Conservation (phyloP, 108 stramenopile genomes). For the Nitzschia sp. region DNA sequence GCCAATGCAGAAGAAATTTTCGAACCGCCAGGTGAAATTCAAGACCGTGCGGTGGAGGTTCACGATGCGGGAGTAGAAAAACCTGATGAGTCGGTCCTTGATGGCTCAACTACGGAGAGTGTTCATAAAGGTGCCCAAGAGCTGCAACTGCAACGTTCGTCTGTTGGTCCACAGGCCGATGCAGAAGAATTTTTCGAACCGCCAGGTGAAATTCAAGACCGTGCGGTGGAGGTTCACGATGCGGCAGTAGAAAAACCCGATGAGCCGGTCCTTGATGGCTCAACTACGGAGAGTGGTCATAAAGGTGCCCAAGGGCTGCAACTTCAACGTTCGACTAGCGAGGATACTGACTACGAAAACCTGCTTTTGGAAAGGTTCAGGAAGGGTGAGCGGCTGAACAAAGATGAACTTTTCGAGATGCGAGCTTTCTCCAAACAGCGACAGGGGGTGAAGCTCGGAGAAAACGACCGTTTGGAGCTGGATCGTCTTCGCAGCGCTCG, state of each 20-base stretch:
- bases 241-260: not conserved
- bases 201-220: not conserved
- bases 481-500: not conserved
- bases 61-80: too few relatives aligned
- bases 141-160: too few relatives aligned
- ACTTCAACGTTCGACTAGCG: too few relatives aligned
- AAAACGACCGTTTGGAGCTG: not conserved
- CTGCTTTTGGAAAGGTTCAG: not conserved
- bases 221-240: not conserved
- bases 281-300: not conserved
- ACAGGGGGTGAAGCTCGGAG: not conserved
- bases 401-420: slow-evolving; percentile 15
- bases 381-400: slow-evolving; percentile 3
- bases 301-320: too few relatives aligned
- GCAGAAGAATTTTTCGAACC: not conserved
- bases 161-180: too few relatives aligned
- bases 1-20: too few relatives aligned
- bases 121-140: too few relatives aligned
- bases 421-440: not conserved
- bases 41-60: too few relatives aligned
- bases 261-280: not conserved
- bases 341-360: not conserved
- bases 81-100: too few relatives aligned
- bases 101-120: too few relatives aligned
- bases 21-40: too few relatives aligned